These are phyloP conservation scores for Aspergillus fumigatiaffinis DNA, from an alignment of 2,329 filamentous ascomycete species.

Conservation along the genomic window DNA sequence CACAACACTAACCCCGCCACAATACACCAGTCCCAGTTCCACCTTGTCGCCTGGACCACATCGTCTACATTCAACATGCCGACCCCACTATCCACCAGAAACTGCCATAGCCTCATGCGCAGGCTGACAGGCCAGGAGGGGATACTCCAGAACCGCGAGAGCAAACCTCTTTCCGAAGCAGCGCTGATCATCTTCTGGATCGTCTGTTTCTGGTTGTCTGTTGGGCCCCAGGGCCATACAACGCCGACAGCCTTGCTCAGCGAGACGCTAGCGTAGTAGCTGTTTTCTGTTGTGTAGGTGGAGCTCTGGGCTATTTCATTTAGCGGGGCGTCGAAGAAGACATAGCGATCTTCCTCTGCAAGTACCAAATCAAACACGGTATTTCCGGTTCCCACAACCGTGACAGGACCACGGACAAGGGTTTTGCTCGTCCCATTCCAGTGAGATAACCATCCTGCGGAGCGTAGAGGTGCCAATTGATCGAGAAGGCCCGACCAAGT, in stretches of 20 bases:
- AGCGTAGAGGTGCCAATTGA: not conserved
- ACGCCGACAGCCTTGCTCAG: not conserved
- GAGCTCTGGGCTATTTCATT: not conserved
- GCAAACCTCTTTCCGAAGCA: not conserved
- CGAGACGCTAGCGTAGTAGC: not conserved
- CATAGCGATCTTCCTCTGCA: not conserved
- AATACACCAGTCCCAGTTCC: not conserved
- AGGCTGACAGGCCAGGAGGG: constrained; percentile 1
- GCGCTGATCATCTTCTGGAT: not conserved
- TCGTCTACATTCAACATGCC: constrained; percentile 3
- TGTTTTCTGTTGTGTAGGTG: not conserved
- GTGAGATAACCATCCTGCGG: not conserved
- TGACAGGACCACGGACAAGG: not conserved
- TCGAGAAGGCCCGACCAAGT: not conserved
- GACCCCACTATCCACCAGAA: constrained; percentile 1
- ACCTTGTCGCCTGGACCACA: not conserved
- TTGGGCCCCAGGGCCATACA: not conserved
- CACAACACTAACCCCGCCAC: not conserved
- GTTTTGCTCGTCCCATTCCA: not conserved
- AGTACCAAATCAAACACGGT: not conserved
- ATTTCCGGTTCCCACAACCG: not conserved
- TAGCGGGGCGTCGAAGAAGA: not conserved
- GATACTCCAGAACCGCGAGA: not conserved
- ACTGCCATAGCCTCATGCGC: constrained; percentile 2
- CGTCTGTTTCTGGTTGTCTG: not conserved